Evolutionary conservation across 2,329 filamentous ascomycete genomes (phyloP), one percentile per base, ranked within the genome.

Genomic region (Ceratocystiopsis minuta): DNA sequence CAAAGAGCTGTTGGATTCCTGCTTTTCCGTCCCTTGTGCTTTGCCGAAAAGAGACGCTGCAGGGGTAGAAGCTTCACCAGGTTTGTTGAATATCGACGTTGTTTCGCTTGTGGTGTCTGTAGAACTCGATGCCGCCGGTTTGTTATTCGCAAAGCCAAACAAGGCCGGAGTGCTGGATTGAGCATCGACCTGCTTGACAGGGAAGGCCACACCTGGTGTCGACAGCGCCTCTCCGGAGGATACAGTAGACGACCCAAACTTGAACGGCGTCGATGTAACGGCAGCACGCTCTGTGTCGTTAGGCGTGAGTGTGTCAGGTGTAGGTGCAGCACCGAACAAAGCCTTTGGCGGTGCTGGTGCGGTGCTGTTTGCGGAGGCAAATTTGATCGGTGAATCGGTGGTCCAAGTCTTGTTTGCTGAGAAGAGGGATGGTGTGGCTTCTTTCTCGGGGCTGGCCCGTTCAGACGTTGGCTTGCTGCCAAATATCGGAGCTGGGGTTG

Each of bases 371-470:
- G 32, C 32, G 4, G 32, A 13, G 13, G 62, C 62, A 51, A 73
- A 73, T 52, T 72, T 73, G 53, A 76, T 70, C 3, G 70, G 70
- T 1, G 57, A 62, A 43, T 61, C 58, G 10, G 62, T 58, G 35
- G 60, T 67, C 66, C 66, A 70, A 0, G 64, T 68, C 38, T 68
- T 61, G 49, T 68, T 61, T 16, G 53, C 48, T 1, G 58, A 51
- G 17, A 50, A 48, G 33, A 51, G 36, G 7, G 44, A 36, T 4
- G 41, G 42, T 36, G 50, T 41, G 43, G 52, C 39, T 17, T 52
- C 52, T 52, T 66, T 63, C 6, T 62, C 63, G 16, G 61, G 64
- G 55, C 61, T 68, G 5, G 59, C 61, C 52, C 58, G 61, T 35
- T 62, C 59, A 10, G 54, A 46, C 15, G 58, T 46, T 14, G 57